Conservation (phyloP, 2,329 filamentous ascomycete genomes). For the Whalleya microplaca region DNA sequence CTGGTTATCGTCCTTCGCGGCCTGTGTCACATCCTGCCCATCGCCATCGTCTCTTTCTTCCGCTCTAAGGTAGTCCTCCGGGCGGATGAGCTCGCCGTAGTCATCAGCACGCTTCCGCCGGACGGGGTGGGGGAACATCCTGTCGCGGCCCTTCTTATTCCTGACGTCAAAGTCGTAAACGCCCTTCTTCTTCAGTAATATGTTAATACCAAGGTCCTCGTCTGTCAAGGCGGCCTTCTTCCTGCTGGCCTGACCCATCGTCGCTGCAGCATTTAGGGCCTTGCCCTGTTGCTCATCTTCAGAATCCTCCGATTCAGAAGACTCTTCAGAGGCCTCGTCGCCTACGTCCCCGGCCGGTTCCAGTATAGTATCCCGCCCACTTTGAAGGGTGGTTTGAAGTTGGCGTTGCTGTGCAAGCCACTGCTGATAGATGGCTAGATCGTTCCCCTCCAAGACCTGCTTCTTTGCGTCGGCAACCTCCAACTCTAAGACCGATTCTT, state of each 20-base stretch:
- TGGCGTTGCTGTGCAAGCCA: constrained; percentile 89
- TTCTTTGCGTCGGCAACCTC: constrained; percentile 64
- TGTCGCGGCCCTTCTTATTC: constrained; percentile 88
- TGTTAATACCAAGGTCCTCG: constrained; percentile 88
- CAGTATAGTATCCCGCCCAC: constrained; percentile 67
- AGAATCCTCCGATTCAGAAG: constrained; percentile 84
- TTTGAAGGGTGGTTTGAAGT: constrained; percentile 78
- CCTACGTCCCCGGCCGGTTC: constrained; percentile 74
- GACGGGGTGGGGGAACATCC: constrained; percentile 86
- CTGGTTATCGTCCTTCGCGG: constrained; percentile 54
- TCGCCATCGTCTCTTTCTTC: constrained; percentile 84
- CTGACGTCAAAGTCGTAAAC: constrained; percentile 94
- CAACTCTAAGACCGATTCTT: constrained; percentile 61
- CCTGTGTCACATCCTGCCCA: constrained; percentile 61
- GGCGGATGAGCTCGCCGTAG: constrained; percentile 90
- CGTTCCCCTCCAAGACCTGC: constrained; percentile 71
- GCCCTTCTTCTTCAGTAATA: constrained; percentile 84
- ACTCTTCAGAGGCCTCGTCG: constrained; percentile 85
- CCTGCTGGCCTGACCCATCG: constrained; percentile 79
- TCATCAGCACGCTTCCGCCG: constrained; percentile 82
- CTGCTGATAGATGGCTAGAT: constrained; percentile 84
- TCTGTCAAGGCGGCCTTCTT: constrained; percentile 87
- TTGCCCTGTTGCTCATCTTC: constrained; percentile 91
- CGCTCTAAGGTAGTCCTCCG: constrained; percentile 90
- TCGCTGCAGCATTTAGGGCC: constrained; percentile 84